Base-by-base conservation (phyloP, 495 filamentous ascomycete species). In the Aspergillus carlsbadensis region DNA sequence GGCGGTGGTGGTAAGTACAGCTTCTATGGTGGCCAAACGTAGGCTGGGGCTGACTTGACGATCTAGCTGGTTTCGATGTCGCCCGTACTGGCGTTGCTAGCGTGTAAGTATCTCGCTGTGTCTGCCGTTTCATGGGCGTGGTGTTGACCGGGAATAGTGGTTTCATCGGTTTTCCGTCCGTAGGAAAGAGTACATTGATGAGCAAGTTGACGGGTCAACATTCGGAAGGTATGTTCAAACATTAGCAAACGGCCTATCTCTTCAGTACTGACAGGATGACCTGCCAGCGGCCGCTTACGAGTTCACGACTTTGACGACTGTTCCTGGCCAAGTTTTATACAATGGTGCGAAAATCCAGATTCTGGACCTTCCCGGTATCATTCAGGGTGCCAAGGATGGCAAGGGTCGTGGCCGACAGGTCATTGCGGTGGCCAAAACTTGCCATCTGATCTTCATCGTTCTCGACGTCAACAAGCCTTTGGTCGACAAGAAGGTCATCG, bases 291-390 rank as follows among this genome's bases (percentile, higher is more conserved):
- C 94, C 33, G 94, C 92, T 34, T 98, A 98, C 73, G 94, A 98
- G 67, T 98, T 98, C 75, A 98, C 94, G 52, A 98, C 94, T 52
- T 81, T 98, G 65, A 98, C 94, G 41, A 96, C 92, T 49, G 94
- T 98, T 24, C 94, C 94, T 47, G 94, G 94, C 44, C 95, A 97
- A 79, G 93, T 98, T 42, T 74, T 87, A 64, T 98, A 97, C 74
- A 98, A 98, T 70, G 94, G 93, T 54, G 94, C 94, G 33, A 95
- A 96, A 65, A 90, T 98, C 64, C 94, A 98, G 73, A 98, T 98
- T 82, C 87, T 98, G 40, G 94, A 98, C 85, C 81, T 98, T 62
- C 94, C 94, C 8, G 94, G 94, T 84, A 98, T 98, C 67, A 98
- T 98, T 60, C 87, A 98, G 74, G 94, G 94, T 65, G 94, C 94